Base-by-base conservation (phyloP, 257 asterid genomes). In the Lycium barbarum region DNA sequence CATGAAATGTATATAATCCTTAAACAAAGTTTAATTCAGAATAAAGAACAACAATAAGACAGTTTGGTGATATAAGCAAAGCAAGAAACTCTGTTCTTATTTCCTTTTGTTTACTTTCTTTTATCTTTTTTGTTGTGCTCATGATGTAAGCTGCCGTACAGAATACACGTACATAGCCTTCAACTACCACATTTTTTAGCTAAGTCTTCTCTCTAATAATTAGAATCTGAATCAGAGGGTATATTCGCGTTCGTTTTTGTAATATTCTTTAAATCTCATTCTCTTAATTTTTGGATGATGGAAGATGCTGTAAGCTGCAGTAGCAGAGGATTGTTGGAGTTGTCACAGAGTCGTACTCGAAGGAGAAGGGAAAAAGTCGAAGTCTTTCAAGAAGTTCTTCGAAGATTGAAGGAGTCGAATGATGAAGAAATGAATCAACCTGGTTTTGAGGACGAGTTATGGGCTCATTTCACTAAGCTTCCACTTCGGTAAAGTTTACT, bases 381-480 rank as follows among this genome's bases (percentile, higher is more conserved):
- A 84, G 98, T 95, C 3, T 95, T 86, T 87, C 85, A 90, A 18
- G 97, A 94, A 17, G 97, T 95, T 3, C 81, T 95, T 87, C 71
- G 84, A n/a, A 84, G 94, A 85, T 87, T 95, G 61, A 89, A 81
- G 84, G 97, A 93, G 84, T 89, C 92, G 86, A 87, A 88, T 51
- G 80, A 87, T 82, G 92, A 90, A 76, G 98, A 94, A 84, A 88
- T 84, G 55, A 68, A 84, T 49, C 93, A 88, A 79, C 92, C 93
- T 38, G 97, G 91, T 38, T 94, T 94, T 88, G 97, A 91, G 86
- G 98, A 94, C 86, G 97, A 94, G 55, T 89, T 95, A 84, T 95
- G 98, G 99, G 89, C 90, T 84, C 99, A 95, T 85, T 94, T 95
- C 82, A 84, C 83, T 79, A 89, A 86, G 88, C 93, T 95, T 55